phyloP scores from a whole-genome alignment of 441 rosid genomes.

The Melastoma candidum region DNA sequence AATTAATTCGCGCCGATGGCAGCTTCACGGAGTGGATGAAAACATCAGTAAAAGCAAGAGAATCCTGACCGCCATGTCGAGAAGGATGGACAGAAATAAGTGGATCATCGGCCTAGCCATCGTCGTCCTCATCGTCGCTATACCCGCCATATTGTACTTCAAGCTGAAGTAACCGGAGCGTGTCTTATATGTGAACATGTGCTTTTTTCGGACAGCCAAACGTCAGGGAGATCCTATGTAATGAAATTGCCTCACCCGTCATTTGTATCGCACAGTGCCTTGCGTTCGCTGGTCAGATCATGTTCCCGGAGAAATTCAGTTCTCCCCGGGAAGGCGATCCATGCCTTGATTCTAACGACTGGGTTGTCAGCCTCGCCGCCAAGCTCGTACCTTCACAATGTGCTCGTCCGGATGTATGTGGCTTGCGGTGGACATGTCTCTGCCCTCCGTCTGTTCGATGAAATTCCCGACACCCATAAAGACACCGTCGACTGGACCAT shows the following conservation, averaged over 20 bases:
- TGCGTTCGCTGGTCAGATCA: conserved; percentile 55
- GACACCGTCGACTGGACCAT: conserved; percentile 70
- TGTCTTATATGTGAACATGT: not conserved
- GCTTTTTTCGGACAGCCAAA: not conserved
- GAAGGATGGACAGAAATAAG: conserved; percentile 28
- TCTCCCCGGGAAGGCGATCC: conserved; percentile 35
- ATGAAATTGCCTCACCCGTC: conserved; percentile 34
- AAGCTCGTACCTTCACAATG: conserved; percentile 42
- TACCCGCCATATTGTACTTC: conserved; percentile 16
- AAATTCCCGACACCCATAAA: conserved; percentile 50
- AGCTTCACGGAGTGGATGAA: conserved; percentile 34
- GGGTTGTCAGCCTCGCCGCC: conserved; percentile 26
- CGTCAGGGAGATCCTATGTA: not conserved
- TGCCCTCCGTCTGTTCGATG: conserved; percentile 59
- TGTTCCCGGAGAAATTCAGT: conserved; percentile 40
- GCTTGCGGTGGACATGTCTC: conserved; percentile 24
- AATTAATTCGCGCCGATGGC: conserved; percentile 9
- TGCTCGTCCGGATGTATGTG: conserved; percentile 47
- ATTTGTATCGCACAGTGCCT: conserved; percentile 15
- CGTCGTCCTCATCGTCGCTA: conserved; percentile 15
- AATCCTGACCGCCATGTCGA: conserved; percentile 22
- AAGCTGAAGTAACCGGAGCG: conserved; percentile 13
- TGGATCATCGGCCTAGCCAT: conserved; percentile 21
- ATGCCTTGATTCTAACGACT: conserved; percentile 46
- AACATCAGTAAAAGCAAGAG: conserved; percentile 28